phyloP scores from a whole-genome alignment of 192 early-diverging fungal species.

The Backusella morwellensis region DNA sequence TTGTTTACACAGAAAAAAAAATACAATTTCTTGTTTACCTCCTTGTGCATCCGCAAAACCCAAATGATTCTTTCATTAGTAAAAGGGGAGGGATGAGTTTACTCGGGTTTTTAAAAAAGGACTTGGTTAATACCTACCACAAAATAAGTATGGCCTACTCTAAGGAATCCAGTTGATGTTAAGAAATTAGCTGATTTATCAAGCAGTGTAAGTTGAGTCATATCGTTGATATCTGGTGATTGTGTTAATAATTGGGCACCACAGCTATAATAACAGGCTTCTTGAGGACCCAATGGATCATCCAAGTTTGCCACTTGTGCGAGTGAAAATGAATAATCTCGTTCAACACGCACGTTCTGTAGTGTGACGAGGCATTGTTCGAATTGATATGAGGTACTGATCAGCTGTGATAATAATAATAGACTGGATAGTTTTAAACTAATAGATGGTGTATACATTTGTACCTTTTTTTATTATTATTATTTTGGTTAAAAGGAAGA shows the following conservation, averaged over 20 bases:
- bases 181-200: slow-evolving; percentile 3
- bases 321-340: slow-evolving; percentile 15
- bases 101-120: neutral
- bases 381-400: neutral
- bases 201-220: slow-evolving; percentile 7
- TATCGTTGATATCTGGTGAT: neutral
- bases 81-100: too few relatives aligned
- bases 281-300: neutral
- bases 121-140: slow-evolving; percentile 1
- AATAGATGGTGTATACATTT: neutral
- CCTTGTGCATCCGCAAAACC: slow-evolving; percentile 8
- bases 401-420: neutral
- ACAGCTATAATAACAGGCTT: slow-evolving; percentile 24
- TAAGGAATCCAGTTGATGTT: slow-evolving; percentile 1
- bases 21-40: slow-evolving; percentile 1
- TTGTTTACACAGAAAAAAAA: neutral
- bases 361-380: neutral
- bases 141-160: slow-evolving; percentile 4
- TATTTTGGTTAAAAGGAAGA: neutral
- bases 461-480: neutral
- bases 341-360: neutral
- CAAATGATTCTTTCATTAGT: slow-evolving; percentile 16
- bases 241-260: slow-evolving; percentile 9
- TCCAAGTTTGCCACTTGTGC: slow-evolving; percentile 2
- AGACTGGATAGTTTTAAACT: neutral